phyloP scores from a whole-genome alignment of 495 filamentous ascomycete genomes.

The Staphylotrichum tortipilum region DNA sequence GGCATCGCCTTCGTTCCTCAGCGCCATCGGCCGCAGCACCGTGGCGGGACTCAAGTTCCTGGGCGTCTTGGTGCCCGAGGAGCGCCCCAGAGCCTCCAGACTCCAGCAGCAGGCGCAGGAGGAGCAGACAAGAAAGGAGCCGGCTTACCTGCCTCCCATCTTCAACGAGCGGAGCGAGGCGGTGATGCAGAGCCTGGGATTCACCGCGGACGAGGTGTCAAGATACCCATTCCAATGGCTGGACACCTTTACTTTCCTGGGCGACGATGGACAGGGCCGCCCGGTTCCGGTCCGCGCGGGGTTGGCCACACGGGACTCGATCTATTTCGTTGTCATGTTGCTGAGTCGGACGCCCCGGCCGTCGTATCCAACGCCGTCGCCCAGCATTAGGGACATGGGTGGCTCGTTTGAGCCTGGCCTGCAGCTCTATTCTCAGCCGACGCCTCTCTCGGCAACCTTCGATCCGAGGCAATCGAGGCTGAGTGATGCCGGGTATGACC shows the following conservation, averaged over 20 bases:
- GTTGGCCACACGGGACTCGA: conserved; percentile 43
- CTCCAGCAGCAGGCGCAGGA: conserved; percentile 39
- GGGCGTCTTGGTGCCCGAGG: conserved; percentile 39
- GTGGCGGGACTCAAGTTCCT: conserved; percentile 36
- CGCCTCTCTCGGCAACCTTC: conserved; percentile 34
- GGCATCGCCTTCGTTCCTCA: conserved; percentile 42
- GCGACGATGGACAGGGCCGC: conserved; percentile 37
- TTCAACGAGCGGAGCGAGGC: conserved; percentile 39
- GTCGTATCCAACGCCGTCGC: conserved; percentile 39
- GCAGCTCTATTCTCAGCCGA: conserved; percentile 35
- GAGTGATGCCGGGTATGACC: conserved; percentile 29
- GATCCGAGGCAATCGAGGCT: conserved; percentile 31
- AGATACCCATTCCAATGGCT: conserved; percentile 37
- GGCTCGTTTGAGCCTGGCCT: conserved; percentile 37
- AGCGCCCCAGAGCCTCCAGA: conserved; percentile 42
- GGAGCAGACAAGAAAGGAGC: conserved; percentile 43
- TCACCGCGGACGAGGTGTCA: conserved; percentile 37
- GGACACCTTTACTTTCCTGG: conserved; percentile 43
- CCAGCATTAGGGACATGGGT: conserved; percentile 36
- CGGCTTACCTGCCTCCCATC: conserved; percentile 49
- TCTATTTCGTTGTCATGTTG: conserved; percentile 44
- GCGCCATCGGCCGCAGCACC: conserved; percentile 37
- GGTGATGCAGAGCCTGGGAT: conserved; percentile 41
- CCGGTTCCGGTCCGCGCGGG: conserved; percentile 37
- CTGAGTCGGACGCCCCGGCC: conserved; percentile 26